These are phyloP conservation scores for Cinnamomum micranthum DNA, from an alignment of 164 flowering plant genomes.

Conservation along the genomic window DNA sequence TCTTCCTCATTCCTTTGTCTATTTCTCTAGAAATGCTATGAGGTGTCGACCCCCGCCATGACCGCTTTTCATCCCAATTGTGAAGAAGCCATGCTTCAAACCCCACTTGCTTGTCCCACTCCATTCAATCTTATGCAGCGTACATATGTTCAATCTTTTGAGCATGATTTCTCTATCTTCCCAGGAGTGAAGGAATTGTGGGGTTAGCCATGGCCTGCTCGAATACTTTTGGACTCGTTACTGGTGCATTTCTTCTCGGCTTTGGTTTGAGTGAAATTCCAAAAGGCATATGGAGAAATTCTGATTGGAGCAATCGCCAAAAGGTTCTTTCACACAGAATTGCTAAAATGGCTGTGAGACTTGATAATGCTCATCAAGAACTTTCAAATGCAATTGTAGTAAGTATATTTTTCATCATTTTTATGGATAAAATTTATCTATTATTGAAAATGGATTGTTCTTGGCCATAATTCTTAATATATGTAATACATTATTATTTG, in stretches of 20 bases:
- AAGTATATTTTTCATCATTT: conserved; percentile 23
- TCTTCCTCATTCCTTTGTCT: too few relatives aligned
- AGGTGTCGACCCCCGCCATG: too few relatives aligned
- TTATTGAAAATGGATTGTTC: too few relatives aligned
- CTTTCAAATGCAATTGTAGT: conserved; percentile 98
- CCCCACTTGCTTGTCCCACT: too few relatives aligned
- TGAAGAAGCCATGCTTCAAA: too few relatives aligned
- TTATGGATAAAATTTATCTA: too few relatives aligned
- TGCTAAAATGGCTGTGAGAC: conserved; percentile 91
- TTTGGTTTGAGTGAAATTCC: conserved; percentile 99
- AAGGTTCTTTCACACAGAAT: conserved; percentile 88
- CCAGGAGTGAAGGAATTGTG: conserved; percentile 58
- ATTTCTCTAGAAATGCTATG: too few relatives aligned
- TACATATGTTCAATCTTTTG: not conserved
- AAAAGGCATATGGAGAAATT: conserved; percentile 86
- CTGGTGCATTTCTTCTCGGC: conserved; percentile 99
- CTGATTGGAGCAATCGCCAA: conserved; percentile 92
- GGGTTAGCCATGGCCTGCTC: conserved; percentile 98
- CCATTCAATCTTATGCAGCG: too few relatives aligned
- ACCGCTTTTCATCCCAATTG: too few relatives aligned
- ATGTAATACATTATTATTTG: too few relatives aligned
- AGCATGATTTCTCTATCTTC: not conserved
- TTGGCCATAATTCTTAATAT: too few relatives aligned
- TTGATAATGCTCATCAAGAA: conserved; percentile 96
- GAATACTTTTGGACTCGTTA: conserved; percentile 98